Percentiles rank a stretch among this genome's conserved stretches.
phyloP scores from a whole-genome alignment of 2,329 filamentous ascomycete species.

The Cladophialophora immunda region DNA sequence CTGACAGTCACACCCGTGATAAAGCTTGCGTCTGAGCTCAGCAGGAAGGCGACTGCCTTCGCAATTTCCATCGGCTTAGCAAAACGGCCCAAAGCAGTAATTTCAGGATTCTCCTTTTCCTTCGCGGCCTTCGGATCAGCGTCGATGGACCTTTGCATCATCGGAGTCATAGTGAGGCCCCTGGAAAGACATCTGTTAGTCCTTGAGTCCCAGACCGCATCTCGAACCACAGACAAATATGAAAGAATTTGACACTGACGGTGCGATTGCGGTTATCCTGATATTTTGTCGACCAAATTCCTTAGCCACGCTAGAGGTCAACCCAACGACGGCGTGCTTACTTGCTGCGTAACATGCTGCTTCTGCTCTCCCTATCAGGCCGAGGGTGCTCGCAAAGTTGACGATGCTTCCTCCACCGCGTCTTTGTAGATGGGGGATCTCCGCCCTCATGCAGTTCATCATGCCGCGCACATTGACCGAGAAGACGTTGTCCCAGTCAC shows the following conservation, averaged over 20 bases:
- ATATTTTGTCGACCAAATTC: neutral
- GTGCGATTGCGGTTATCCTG: neutral
- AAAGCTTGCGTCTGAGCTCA: neutral
- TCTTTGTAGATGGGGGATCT: neutral
- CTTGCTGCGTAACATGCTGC: slow-evolving; percentile 49
- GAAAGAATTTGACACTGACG: neutral
- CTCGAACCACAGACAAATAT: too few relatives aligned
- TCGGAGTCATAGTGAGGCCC: neutral
- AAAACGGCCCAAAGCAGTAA: neutral
- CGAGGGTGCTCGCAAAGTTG: neutral
- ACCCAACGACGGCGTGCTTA: slow-evolving; percentile 65
- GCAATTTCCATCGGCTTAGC: neutral
- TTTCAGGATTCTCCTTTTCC: neutral
- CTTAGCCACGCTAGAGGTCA: slow-evolving; percentile 40
- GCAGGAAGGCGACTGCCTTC: neutral
- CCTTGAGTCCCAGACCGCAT: too few relatives aligned
- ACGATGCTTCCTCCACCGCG: neutral
- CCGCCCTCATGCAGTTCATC: neutral
- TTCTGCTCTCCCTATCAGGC: neutral
- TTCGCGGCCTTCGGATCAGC: neutral
- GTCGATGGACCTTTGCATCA: neutral
- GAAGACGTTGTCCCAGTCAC: neutral
- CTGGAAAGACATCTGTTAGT: neutral
- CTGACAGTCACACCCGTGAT: neutral
- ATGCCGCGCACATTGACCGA: neutral